Conservation (phyloP, 2,329 filamentous ascomycete genomes). For the Pseudocercospora cruenta region DNA sequence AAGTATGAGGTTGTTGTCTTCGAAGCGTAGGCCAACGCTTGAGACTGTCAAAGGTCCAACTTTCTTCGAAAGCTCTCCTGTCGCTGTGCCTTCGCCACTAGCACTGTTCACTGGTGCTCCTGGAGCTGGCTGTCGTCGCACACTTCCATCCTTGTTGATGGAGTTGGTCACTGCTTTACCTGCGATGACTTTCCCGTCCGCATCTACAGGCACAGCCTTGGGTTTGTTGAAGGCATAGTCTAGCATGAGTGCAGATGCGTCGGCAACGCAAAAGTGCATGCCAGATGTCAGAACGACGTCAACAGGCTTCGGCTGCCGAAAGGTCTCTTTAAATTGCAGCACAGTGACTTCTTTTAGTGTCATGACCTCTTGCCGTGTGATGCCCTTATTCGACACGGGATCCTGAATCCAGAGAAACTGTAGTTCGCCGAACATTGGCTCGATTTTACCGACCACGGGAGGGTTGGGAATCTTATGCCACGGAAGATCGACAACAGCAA, state of each 20-base stretch:
- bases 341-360: not conserved
- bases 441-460: conserved; percentile 9
- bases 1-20: not conserved
- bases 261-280: conserved; percentile 3
- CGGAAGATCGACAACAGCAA: conserved; percentile 3
- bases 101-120: not conserved
- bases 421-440: conserved; percentile 10
- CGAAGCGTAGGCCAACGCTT: conserved; percentile 9
- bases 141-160: not conserved
- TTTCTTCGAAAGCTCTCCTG: not conserved
- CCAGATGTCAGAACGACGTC: not conserved
- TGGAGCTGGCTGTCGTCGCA: not conserved
- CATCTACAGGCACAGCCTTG: not conserved
- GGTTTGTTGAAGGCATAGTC: conserved; percentile 13
- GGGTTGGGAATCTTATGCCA: conserved; percentile 15
- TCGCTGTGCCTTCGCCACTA: conserved; percentile 4
- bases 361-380: not conserved
- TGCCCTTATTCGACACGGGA: not conserved
- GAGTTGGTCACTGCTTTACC: too few relatives aligned
- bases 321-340: not conserved
- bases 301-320: not conserved
- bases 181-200: not conserved
- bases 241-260: not conserved
- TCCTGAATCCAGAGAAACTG: conserved; percentile 12
- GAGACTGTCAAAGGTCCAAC: conserved; percentile 1